phyloP scores from a whole-genome alignment of 768 basidiomycete genomes.

The Termitomyces sp. region DNA sequence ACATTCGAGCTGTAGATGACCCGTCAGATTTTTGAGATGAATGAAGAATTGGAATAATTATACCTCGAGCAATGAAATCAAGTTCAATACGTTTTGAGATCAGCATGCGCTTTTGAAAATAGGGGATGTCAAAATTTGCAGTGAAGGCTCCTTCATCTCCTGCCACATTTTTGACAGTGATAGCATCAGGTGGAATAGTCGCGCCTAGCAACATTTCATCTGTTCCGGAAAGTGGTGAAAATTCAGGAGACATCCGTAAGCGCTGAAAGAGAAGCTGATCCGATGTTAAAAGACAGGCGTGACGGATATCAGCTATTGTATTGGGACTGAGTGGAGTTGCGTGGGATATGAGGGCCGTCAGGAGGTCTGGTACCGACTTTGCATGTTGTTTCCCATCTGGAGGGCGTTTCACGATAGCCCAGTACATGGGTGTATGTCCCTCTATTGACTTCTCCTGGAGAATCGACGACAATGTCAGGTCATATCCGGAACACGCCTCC shows the following conservation, averaged over 20 bases:
- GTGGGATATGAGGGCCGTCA: constrained; percentile 44
- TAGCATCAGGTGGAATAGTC: constrained; percentile 40
- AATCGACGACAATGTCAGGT: constrained; percentile 44
- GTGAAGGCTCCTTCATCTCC: constrained; percentile 50
- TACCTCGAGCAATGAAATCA: constrained; percentile 62
- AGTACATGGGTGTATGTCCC: constrained; percentile 61
- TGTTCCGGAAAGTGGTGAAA: constrained; percentile 43
- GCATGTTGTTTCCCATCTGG: constrained; percentile 28
- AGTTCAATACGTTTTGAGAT: constrained; percentile 46
- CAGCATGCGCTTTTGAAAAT: constrained; percentile 71
- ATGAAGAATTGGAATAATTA: neutral
- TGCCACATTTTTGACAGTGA: constrained; percentile 46
- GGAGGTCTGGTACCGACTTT: constrained; percentile 31
- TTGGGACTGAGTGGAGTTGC: constrained; percentile 36
- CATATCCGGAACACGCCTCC: constrained; percentile 47
- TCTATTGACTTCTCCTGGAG: constrained; percentile 64
- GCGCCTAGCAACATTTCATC: constrained; percentile 48
- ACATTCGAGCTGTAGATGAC: constrained; percentile 43
- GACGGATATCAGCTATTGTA: constrained; percentile 55
- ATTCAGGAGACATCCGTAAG: constrained; percentile 45
- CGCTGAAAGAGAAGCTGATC: constrained; percentile 59
- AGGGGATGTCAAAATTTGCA: constrained; percentile 42
- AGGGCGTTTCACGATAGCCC: constrained; percentile 62
- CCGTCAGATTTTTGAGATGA: neutral
- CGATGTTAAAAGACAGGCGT: constrained; percentile 59